These are phyloP conservation scores for Kwoniella bestiolae DNA, from an alignment of 768 basidiomycete genomes.

Conservation along the genomic window DNA sequence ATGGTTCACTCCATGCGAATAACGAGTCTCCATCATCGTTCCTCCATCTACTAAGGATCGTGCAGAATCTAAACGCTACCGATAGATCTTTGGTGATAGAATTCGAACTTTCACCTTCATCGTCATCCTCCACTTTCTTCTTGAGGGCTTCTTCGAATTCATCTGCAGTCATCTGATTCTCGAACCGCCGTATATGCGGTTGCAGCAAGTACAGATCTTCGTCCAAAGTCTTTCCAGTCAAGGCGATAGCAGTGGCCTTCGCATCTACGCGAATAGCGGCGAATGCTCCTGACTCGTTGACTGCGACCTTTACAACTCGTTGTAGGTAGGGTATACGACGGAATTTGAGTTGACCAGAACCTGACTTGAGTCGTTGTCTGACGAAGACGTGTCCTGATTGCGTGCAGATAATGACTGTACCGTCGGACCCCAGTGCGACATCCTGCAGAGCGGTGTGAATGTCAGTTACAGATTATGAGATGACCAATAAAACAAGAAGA, in stretches of 20 bases:
- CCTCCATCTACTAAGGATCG: slow-evolving; percentile 49
- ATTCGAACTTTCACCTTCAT: slow-evolving; percentile 59
- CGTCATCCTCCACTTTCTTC: slow-evolving; percentile 54
- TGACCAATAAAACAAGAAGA: not conserved
- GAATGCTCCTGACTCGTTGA: slow-evolving; percentile 85
- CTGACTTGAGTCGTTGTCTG: slow-evolving; percentile 66
- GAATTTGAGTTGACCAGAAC: slow-evolving; percentile 65
- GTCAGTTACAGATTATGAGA: not conserved
- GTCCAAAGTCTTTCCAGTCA: slow-evolving; percentile 65
- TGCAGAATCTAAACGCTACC: slow-evolving; percentile 46
- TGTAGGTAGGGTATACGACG: slow-evolving; percentile 79
- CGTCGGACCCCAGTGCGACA: slow-evolving; percentile 84
- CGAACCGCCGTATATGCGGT: slow-evolving; percentile 64
- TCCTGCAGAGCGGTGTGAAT: slow-evolving; percentile 63
- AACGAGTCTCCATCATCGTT: slow-evolving; percentile 43
- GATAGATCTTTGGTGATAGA: slow-evolving; percentile 52
- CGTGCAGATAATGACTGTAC: slow-evolving; percentile 87
- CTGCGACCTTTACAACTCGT: slow-evolving; percentile 79
- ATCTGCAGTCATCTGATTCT: slow-evolving; percentile 46
- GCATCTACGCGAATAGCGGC: slow-evolving; percentile 81
- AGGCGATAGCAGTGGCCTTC: slow-evolving; percentile 63
- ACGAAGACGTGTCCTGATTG: slow-evolving; percentile 93
- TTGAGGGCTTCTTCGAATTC: slow-evolving; percentile 36
- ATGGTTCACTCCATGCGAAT: slow-evolving; percentile 49
- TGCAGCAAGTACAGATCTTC: slow-evolving; percentile 70